phyloP scores from a whole-genome alignment of 2,329 filamentous ascomycete species.

The Grosmannia serpens region DNA sequence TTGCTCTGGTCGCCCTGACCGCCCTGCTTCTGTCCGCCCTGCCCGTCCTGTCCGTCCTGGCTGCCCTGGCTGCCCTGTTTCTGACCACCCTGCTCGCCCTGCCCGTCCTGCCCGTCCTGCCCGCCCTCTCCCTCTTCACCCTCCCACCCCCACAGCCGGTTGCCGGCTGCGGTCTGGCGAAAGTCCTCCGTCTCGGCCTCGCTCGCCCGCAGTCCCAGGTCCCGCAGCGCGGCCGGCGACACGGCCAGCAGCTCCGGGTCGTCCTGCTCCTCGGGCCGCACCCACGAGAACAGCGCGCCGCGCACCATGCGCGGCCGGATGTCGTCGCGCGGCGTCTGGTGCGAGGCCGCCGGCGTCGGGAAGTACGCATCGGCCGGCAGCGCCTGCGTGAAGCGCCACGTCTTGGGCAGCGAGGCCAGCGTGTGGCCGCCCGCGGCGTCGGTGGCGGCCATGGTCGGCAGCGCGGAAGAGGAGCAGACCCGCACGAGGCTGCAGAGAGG shows the following conservation, averaged over 20 bases:
- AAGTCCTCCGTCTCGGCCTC: constrained; percentile 67
- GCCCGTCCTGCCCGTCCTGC: neutral
- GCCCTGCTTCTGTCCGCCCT: too few species aligned
- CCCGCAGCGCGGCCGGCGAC: constrained; percentile 64
- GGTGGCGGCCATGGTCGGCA: neutral
- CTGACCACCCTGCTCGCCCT: neutral
- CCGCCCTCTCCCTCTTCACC: constrained; percentile 13
- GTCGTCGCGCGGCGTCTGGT: constrained; percentile 64
- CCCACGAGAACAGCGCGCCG: constrained; percentile 79
- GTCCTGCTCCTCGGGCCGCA: constrained; percentile 63
- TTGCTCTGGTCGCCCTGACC: too few species aligned
- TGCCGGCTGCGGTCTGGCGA: constrained; percentile 66
- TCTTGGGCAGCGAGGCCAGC: constrained; percentile 48
- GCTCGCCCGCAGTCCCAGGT: constrained; percentile 62
- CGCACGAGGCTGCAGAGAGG: neutral
- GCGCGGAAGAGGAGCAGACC: neutral
- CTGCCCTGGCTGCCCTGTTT: neutral
- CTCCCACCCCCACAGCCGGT: constrained; percentile 70
- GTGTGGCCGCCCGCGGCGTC: constrained; percentile 20
- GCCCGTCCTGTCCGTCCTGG: neutral
- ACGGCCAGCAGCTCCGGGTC: constrained; percentile 72
- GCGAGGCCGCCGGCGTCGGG: constrained; percentile 69
- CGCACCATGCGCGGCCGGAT: constrained; percentile 76
- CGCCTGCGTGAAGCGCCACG: constrained; percentile 52
- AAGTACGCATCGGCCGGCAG: constrained; percentile 69